These are phyloP conservation scores for Pseudogymnoascus pannorum DNA, from an alignment of 2,329 filamentous ascomycete species.

Conservation along the genomic window DNA sequence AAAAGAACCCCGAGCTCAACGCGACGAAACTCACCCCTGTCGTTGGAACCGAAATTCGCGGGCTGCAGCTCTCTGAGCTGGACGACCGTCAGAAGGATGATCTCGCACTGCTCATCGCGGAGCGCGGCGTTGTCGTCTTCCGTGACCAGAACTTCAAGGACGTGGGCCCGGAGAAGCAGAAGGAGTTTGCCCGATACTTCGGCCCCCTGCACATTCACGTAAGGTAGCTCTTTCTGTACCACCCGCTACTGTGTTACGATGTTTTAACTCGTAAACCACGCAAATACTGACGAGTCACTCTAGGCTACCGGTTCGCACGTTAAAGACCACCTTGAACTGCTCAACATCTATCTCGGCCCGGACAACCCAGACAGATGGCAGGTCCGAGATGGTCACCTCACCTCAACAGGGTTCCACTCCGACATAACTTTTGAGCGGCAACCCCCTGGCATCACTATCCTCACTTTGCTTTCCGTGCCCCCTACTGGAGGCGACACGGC, in stretches of 20 bases:
- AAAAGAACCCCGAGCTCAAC: slow-evolving; percentile 61
- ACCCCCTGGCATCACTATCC: slow-evolving; percentile 77
- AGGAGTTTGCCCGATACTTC: slow-evolving; percentile 64
- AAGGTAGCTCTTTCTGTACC: too few species aligned
- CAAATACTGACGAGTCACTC: too few species aligned
- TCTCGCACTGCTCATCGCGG: slow-evolving; percentile 39
- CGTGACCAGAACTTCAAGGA: slow-evolving; percentile 62
- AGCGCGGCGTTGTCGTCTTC: slow-evolving; percentile 52
- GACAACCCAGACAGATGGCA: slow-evolving; percentile 37
- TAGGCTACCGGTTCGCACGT: slow-evolving; percentile 31
- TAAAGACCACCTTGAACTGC: slow-evolving; percentile 36
- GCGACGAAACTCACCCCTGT: slow-evolving; percentile 29
- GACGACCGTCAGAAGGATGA: slow-evolving; percentile 41
- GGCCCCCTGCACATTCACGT: slow-evolving; percentile 64
- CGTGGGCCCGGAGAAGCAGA: slow-evolving; percentile 58
- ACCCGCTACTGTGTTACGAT: slow-evolving; percentile 28
- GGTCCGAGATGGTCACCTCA: slow-evolving; percentile 33
- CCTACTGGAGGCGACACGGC: slow-evolving; percentile 73
- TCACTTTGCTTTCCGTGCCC: slow-evolving; percentile 74
- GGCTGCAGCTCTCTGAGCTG: slow-evolving; percentile 39
- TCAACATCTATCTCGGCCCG: slow-evolving; percentile 40
- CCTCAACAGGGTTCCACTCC: slow-evolving; percentile 77
- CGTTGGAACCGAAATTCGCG: slow-evolving; percentile 31
- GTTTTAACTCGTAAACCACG: slow-evolving; percentile 29
- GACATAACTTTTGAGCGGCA: slow-evolving; percentile 82